Evolutionary conservation across 495 filamentous ascomycete genomes (phyloP), one percentile per base, ranked within the genome.

Genomic region (Platismatia glauca): DNA sequence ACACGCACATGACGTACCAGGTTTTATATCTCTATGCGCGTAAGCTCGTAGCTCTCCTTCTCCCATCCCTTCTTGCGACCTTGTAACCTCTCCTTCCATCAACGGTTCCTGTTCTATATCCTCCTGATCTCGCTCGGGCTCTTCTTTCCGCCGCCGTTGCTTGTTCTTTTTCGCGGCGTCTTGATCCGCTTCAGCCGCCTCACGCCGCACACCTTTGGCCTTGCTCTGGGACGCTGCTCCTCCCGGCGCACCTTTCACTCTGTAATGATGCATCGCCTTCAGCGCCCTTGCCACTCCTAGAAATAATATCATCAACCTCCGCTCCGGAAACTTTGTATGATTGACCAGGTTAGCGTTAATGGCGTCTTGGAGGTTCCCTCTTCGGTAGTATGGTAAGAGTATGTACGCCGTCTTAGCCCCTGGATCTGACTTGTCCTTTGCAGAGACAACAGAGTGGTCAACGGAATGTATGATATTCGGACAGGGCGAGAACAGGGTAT

Each of bases 311-410:
- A 97, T 92, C 55, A 98, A 76, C 65, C 84, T 79, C 74, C 86
- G 84, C 78, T 96, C 92, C 0, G 94, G 94, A 70, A 98, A 97
- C 55, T 79, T 82, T n/a, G 89, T 89, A 66, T 95, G 90, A 73
- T 98, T 97, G 78, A 98, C 92, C 57, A 97, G 75, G 74, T 98
- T 98, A 64, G 94, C 94, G 71, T 98, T 98, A 78, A 98, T 97
- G 50, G 93, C 87, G 75, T 98, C 94, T 72, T 98, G 94, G 34
- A 98, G 80, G 69, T 98, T 98, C 24, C 94, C 94, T 46, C 94
- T 79, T 64, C 90, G 82, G 75, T 95, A 98, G 74, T 97, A 98
- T 9, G 94, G 94, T 20, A 98, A 81, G 35, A 98, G 76, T 64
- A 98, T 95, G 70, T 97, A 97, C 27, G 97, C 94, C 1, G 92